A percentile compares a stretch with the other conserved stretches of the same genome.
These are phyloP conservation scores for Paratinospora sagittata DNA, from an alignment of 164 flowering plant genomes.

Conservation along the genomic window DNA sequence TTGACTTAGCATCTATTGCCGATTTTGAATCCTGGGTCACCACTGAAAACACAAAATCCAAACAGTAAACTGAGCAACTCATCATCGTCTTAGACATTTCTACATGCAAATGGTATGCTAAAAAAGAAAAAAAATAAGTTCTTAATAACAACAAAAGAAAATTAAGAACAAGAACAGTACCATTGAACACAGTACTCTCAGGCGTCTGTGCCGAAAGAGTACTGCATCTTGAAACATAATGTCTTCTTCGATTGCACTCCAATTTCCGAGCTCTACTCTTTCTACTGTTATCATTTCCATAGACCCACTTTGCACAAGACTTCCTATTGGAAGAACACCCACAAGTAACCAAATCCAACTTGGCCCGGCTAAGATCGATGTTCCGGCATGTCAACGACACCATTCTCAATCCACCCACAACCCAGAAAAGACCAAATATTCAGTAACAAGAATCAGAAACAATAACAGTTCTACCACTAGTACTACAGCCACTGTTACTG, in stretches of 20 bases:
- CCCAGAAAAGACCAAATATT: constrained; percentile 12
- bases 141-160: background rate
- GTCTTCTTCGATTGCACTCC: constrained; percentile 16
- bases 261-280: constrained; percentile 26
- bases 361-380: constrained; percentile 41
- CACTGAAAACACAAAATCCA: constrained; percentile 26
- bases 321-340: constrained; percentile 41
- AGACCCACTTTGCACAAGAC: constrained; percentile 17
- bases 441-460: background rate
- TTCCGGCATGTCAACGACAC: constrained; percentile 56
- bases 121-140: background rate
- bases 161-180: constrained; percentile 21
- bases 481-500: background rate
- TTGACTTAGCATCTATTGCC: constrained; percentile 34
- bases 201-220: constrained; percentile 46
- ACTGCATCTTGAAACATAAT: constrained; percentile 23
- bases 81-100: background rate
- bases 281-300: constrained; percentile 17
- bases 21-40: constrained; percentile 34
- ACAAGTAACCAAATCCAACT: constrained; percentile 40
- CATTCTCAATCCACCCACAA: constrained; percentile 39
- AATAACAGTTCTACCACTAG: background rate
- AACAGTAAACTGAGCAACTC: background rate
- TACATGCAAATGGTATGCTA: background rate
- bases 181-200: constrained; percentile 36